phyloP scores from a whole-genome alignment of 1,284 basidiomycete genomes.

The Rhodotorula sp. region DNA sequence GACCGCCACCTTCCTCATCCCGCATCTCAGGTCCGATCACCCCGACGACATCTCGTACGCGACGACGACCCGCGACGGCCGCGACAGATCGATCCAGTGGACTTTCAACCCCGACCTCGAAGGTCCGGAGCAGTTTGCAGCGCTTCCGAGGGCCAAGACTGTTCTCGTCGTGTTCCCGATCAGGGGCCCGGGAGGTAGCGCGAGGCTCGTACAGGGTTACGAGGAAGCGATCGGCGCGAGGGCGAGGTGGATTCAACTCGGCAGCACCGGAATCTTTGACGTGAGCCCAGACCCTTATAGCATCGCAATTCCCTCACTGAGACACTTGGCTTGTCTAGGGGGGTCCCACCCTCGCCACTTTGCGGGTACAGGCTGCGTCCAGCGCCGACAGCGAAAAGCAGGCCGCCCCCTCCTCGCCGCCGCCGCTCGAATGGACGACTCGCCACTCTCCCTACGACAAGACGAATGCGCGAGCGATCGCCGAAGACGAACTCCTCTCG shows the following conservation, averaged over 20 bases:
- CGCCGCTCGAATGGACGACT: slow-evolving; percentile 53
- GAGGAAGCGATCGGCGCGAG: slow-evolving; percentile 38
- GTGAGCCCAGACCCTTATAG: slow-evolving; percentile 51
- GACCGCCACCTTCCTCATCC: slow-evolving; percentile 63
- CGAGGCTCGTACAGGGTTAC: slow-evolving; percentile 49
- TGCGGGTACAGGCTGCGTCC: not conserved
- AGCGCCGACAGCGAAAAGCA: not conserved
- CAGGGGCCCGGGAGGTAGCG: slow-evolving; percentile 53
- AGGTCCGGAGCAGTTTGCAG: slow-evolving; percentile 52
- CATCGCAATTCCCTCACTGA: too few relatives aligned
- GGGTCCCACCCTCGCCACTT: slow-evolving; percentile 40
- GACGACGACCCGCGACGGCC: slow-evolving; percentile 59
- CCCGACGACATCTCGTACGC: slow-evolving; percentile 54
- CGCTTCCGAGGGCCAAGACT: slow-evolving; percentile 59
- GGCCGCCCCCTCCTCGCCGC: not conserved
- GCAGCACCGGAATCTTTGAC: slow-evolving; percentile 63
- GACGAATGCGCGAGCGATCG: slow-evolving; percentile 54
- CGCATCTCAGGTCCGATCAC: slow-evolving; percentile 52
- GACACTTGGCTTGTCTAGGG: slow-evolving; percentile 18
- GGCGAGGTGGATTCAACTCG: slow-evolving; percentile 60
- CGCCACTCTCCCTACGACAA: slow-evolving; percentile 55
- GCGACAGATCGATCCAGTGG: slow-evolving; percentile 45
- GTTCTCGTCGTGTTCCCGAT: slow-evolving; percentile 66
- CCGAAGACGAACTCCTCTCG: slow-evolving; percentile 59
- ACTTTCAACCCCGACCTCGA: slow-evolving; percentile 47